Evolutionary conservation across 1,284 basidiomycete species (phyloP), one percentile per base, ranked within the genome.

Genomic region (Takashimella tepidaria): DNA sequence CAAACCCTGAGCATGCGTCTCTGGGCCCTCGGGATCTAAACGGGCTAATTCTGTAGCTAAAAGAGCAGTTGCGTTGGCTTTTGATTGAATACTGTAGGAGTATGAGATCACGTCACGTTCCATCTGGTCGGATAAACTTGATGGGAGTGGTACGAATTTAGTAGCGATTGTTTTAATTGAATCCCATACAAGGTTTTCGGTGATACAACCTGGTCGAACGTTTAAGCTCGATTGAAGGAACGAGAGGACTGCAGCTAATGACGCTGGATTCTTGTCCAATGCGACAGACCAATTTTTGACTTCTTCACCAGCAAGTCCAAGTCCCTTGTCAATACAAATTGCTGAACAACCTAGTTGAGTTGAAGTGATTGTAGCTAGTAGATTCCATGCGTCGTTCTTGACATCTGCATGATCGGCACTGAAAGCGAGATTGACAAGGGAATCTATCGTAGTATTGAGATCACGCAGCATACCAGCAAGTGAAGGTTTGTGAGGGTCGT

Each of bases 341-440:
- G 83, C 82, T 0, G 89, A 89, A 4, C 96, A 79, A 0, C 92
- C 90, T 1, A 92, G 91, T 66, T 95, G 91, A 53, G 85, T 87
- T 58, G 89, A 85, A 20, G 92, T 84, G 3, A 90, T 85, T 12
- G 89, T 80, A 0, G 87, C 80, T 23, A 95, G 83, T 63, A 96
- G 87, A 55, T 81, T 82, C 91, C 92, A 96, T 1, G 89, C 82
- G 0, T 85, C 81, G 43, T 83, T 83, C 5, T 88, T 83, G 25
- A 90, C 78, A 11, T 71, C 63, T 11, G 58, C 63, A 5, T 47
- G 53, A 5, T 49, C 55, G 3, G 63, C 60, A 19, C 62, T 43
- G n/a, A 58, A 50, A 6, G 62, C 55, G 1, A 61, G 41, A 26
- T 53, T 49, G 20, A 56, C 53, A 16, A 72, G 53, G 4, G 55